Evolutionary conservation across 2,329 filamentous ascomycete genomes (phyloP).

Genomic region (Clathrospora elynae): DNA sequence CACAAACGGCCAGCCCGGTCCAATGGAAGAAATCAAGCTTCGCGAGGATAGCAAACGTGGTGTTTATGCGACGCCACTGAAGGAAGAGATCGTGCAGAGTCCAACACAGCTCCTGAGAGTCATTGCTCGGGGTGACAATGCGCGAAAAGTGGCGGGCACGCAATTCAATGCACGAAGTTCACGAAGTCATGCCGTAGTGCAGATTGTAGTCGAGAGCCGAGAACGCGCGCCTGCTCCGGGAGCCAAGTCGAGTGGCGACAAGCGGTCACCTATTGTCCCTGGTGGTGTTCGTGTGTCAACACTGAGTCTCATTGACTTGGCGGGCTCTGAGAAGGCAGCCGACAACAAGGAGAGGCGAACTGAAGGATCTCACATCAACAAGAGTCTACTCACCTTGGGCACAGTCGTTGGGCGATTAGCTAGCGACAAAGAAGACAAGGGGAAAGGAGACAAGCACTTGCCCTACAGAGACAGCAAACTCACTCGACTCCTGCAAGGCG

Average conservation of each 20-base stretch:
- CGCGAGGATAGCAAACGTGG: constrained; percentile 95
- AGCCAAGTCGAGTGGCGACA: constrained; percentile 49
- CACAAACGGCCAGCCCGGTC: constrained; percentile 51
- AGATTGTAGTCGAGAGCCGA: constrained; percentile 96
- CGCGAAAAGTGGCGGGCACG: constrained; percentile 86
- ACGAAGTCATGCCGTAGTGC: constrained; percentile 95
- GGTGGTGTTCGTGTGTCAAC: constrained; percentile 96
- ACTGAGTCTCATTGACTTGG: constrained; percentile 91
- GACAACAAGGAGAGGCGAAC: constrained; percentile 92
- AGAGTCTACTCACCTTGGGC: constrained; percentile 90
- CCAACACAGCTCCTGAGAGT: constrained; percentile 93
- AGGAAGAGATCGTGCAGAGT: constrained; percentile 98
- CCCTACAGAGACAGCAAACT: constrained; percentile 98
- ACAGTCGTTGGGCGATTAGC: constrained; percentile 95
- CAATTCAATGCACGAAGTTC: constrained; percentile 97
- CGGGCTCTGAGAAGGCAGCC: constrained; percentile 93
- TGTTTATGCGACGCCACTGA: constrained; percentile 93
- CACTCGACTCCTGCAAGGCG: constrained; percentile 87
- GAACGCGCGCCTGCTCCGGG: constrained; percentile 71
- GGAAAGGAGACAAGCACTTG: constrained; percentile 87
- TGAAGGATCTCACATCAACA: constrained; percentile 98
- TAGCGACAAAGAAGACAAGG: constrained; percentile 82
- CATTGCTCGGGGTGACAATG: constrained; percentile 91
- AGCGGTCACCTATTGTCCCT: constrained; percentile 57
- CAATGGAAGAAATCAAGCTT: constrained; percentile 93